Base-by-base conservation (phyloP, 495 filamentous ascomycete genomes). In the Emericellopsis terricola region DNA sequence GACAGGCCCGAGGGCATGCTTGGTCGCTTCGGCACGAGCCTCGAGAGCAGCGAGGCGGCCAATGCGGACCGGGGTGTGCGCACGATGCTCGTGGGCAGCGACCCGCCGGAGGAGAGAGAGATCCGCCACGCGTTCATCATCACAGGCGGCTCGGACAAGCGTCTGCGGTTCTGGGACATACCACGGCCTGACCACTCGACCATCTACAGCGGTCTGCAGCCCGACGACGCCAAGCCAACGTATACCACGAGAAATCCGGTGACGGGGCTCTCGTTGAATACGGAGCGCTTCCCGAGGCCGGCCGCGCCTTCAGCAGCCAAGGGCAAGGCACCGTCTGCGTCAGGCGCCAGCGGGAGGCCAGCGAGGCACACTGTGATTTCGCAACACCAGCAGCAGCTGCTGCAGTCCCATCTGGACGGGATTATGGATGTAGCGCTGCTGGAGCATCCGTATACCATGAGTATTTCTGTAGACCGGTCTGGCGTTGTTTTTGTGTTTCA, bases 131-230 rank as follows among this genome's bases (percentile, higher is more conserved):
- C 64, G 8, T 96, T 84, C 52, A 73, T 92, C 16, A 55, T 99
- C 14, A 85, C 84, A 0, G 87, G 73, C 2, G 87, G 91, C 3
- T 76, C 77, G 19, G 89, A 96, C 48, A 81, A 77, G 50, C 91
- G 85, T 49, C 69, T 97, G 15, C 71, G 89, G 5, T 94, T 85
- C 54, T 97, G 89, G 89, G 89, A 96, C 47, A 57, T 83, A 8
- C 57, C 66, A 5, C 71, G 69, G 8, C 60, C 81, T 4, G 82
- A 91, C 43, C 59, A 69, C 15, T 86, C 79, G 3, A 60, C 62
- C 29, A 67, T 94, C 16, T 72, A 91, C 28, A 89, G 77, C 52
- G 91, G 91, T 0, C 50, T 83, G 8, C 78, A 74, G 33, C 49
- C 58, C 6, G 78, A 84, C 11, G 78, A 91, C 28, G 56, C 58